phyloP scores from a whole-genome alignment of 768 basidiomycete genomes.

The Paxillus involutus region DNA sequence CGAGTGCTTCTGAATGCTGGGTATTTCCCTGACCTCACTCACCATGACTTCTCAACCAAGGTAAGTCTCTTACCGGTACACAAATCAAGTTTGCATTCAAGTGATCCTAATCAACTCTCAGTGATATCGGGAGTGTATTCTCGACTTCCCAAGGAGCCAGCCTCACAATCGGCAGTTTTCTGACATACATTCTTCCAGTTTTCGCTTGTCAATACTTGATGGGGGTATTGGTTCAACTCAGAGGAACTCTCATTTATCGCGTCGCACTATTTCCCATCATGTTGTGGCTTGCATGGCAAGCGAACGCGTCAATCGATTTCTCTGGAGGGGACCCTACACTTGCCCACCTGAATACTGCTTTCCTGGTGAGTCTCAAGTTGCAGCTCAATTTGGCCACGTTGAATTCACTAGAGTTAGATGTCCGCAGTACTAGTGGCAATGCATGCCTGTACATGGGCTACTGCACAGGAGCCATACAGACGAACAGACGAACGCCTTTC shows the following conservation, averaged over 20 bases:
- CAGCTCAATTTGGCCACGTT: neutral
- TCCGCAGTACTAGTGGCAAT: conserved; percentile 9
- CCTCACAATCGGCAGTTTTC: conserved; percentile 24
- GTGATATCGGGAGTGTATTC: too few species aligned
- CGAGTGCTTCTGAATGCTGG: too few species aligned
- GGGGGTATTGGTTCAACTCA: conserved; percentile 54
- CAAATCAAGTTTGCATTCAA: too few species aligned
- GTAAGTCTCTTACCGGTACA: neutral
- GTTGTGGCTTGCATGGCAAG: conserved; percentile 44
- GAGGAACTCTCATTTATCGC: conserved; percentile 41
- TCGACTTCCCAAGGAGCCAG: conserved; percentile 2
- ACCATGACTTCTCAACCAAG: conserved; percentile 4
- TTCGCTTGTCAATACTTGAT: conserved; percentile 48
- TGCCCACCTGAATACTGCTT: conserved; percentile 10
- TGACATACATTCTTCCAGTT: conserved; percentile 41
- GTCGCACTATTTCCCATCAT: conserved; percentile 49
- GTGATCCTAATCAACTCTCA: too few species aligned
- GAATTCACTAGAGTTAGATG: conserved; percentile 11
- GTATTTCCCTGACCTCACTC: neutral
- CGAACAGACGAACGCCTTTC: conserved; percentile 6
- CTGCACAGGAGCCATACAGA: conserved; percentile 14
- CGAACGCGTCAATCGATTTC: conserved; percentile 25
- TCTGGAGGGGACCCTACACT: conserved; percentile 18
- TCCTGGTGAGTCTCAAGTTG: conserved; percentile 19
- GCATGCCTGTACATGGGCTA: conserved; percentile 21